phyloP scores from a whole-genome alignment of 106 monocot genomes.

The Triglochin maritima region DNA sequence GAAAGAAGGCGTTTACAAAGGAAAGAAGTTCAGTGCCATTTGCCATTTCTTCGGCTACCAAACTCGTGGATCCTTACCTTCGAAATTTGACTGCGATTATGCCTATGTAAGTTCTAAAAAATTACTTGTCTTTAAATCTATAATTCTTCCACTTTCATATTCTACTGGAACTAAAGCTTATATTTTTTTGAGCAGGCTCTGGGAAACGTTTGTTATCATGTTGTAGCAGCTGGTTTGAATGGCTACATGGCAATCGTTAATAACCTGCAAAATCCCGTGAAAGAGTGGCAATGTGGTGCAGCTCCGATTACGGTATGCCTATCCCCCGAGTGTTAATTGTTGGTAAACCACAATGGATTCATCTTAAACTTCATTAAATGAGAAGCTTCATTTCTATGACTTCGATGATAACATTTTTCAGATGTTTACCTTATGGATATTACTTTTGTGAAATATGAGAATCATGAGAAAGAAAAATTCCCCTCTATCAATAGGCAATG shows the following conservation, averaged over 20 bases:
- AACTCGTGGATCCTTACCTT: constrained; percentile 68
- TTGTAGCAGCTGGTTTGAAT: constrained; percentile 62
- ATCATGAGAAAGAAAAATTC: background rate
- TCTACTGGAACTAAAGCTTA: background rate
- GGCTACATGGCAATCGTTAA: constrained; percentile 74
- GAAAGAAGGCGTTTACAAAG: constrained; percentile 77
- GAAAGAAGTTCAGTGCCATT: constrained; percentile 87
- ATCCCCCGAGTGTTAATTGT: background rate
- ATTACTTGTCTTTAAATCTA: background rate
- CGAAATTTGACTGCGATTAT: constrained; percentile 89
- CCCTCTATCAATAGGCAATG: constrained; percentile 46
- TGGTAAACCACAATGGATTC: background rate
- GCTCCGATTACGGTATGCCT: constrained; percentile 59
- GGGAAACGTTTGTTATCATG: constrained; percentile 63
- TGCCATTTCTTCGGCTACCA: constrained; percentile 88
- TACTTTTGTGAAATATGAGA: background rate
- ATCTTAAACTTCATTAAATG: background rate
- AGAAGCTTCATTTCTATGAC: background rate
- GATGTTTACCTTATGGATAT: background rate
- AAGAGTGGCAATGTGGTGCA: constrained; percentile 72
- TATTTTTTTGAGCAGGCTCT: constrained; percentile 33
- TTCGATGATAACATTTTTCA: background rate
- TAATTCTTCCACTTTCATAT: background rate
- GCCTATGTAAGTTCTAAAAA: constrained; percentile 48
- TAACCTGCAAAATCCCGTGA: constrained; percentile 57